Percentiles rank a stretch among this genome's conserved stretches.
phyloP scores from a whole-genome alignment of 2,329 filamentous ascomycete species.

The Pestalotiopsis sp. region DNA sequence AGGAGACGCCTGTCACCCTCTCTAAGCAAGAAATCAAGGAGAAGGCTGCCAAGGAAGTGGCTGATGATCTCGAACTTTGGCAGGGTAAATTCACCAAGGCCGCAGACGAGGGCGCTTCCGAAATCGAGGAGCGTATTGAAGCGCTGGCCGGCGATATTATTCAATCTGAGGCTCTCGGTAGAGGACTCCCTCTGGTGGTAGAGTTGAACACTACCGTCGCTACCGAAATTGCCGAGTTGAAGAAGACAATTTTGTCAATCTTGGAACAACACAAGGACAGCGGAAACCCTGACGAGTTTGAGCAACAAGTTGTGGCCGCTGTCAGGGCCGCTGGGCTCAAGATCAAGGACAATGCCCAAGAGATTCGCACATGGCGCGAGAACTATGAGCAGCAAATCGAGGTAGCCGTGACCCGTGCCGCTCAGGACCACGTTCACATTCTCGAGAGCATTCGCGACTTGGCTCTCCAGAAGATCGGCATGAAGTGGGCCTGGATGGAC shows the following conservation, averaged over 20 bases:
- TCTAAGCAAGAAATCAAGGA: conserved; percentile 57
- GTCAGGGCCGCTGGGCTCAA: conserved; percentile 70
- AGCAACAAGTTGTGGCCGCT: conserved; percentile 45
- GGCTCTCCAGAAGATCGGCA: conserved; percentile 87
- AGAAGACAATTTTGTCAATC: conserved; percentile 66
- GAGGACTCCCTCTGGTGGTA: conserved; percentile 67
- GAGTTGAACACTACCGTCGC: conserved; percentile 70
- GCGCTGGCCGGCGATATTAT: conserved; percentile 62
- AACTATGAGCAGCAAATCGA: conserved; percentile 72
- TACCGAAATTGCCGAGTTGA: conserved; percentile 66
- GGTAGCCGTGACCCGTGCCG: conserved; percentile 68
- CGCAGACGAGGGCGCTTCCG: conserved; percentile 74
- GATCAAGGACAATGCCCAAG: conserved; percentile 78
- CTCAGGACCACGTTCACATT: conserved; percentile 80
- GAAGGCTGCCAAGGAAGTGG: conserved; percentile 67
- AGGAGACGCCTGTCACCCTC: conserved; percentile 36
- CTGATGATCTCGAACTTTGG: conserved; percentile 81
- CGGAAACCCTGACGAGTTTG: conserved; percentile 40
- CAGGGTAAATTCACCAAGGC: conserved; percentile 85
- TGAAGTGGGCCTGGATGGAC: conserved; percentile 95
- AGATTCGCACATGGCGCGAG: conserved; percentile 76
- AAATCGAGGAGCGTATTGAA: conserved; percentile 72
- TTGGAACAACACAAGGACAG: conserved; percentile 59
- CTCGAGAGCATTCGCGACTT: conserved; percentile 82
- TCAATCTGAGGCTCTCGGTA: conserved; percentile 63